Base-by-base conservation (phyloP, 495 filamentous ascomycete genomes). In the Rostrohypoxylon terebratum region DNA sequence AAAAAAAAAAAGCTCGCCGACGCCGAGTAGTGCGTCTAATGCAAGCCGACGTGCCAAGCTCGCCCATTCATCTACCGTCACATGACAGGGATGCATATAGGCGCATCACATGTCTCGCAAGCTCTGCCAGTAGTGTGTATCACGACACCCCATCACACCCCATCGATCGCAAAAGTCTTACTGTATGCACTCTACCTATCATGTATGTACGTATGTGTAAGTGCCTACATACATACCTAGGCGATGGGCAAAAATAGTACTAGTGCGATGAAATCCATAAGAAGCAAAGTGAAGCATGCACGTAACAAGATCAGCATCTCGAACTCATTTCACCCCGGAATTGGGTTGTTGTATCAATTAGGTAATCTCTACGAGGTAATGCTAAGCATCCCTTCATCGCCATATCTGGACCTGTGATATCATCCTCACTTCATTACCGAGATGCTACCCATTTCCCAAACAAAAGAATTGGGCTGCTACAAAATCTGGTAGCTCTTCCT, bases 401-500 rank as follows among this genome's bases (percentile, higher is more conserved):
- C 20, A 71, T 20, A 59, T 58, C 38, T 42, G 38, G 38, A 59
- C 50, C 38, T 33, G 38, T 63, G 18, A 23, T 21, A 44, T 66
- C 54, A 44, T 66, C 54, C 31, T 31, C 51, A 51, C 13, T 33
- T 57, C 34, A 14, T 8, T 36, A 20, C 40, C 28, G 33, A 53
- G 11, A 58, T 59, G 45, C 28, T 23, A 10, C 44, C 63, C n/a
- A 42, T 58, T 40, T 21, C 11, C 53, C 28, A n/a, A 42, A 8
- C 38, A 28, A 42, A 67, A 36, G 33, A 67, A 63, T 62, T 59
- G 42, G 63, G 66, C 58, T 63, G 42, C 50, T 67, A 36, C 44
- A 21, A 11, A 21, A 14, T 38, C 4, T 33, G 6, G 33, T 7
- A 34, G 9, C 31, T 47, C 7, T 62, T 67, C 13, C 50, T 44